A percentile compares a stretch with the other conserved stretches of the same genome.
Evolutionary conservation across 257 asterid species (phyloP).

Genomic region (Nicotiana knightiana): DNA sequence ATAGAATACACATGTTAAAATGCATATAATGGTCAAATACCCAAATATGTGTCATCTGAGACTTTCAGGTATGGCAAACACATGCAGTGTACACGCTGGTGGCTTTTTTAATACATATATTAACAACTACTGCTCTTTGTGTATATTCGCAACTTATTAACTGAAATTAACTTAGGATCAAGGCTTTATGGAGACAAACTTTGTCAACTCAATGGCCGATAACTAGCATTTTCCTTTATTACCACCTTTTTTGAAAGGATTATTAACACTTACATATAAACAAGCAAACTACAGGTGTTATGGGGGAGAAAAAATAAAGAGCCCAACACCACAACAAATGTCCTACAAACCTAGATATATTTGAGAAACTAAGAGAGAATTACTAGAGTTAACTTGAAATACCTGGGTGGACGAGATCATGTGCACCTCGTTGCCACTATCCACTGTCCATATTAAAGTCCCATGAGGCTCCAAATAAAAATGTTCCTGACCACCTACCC

Average conservation of each 20-base stretch:
- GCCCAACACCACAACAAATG: not conserved
- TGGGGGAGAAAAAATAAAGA: not conserved
- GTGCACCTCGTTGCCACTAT: constrained; percentile 94
- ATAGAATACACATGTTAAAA: not conserved
- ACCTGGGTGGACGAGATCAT: constrained; percentile 98
- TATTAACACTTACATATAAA: not conserved
- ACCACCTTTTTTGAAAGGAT: not conserved
- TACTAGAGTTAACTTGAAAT: constrained; percentile 6
- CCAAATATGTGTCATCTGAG: not conserved
- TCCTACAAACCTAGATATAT: not conserved
- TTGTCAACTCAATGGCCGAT: not conserved
- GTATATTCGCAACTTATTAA: not conserved
- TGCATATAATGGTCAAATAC: not conserved
- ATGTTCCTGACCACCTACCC: constrained; percentile 94
- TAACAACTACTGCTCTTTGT: not conserved
- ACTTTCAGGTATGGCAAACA: not conserved
- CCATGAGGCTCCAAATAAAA: constrained; percentile 92
- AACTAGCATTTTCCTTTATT: not conserved
- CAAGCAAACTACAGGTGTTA: not conserved
- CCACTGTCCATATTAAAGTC: constrained; percentile 79
- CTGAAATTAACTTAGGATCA: not conserved
- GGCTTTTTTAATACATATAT: not conserved
- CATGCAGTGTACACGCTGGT: not conserved
- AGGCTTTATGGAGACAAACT: not conserved
- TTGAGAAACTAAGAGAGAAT: constrained; percentile 1